These are phyloP conservation scores for Kodamaea anthophila DNA, from an alignment of 1,139 yeast genomes.

Conservation along the genomic window DNA sequence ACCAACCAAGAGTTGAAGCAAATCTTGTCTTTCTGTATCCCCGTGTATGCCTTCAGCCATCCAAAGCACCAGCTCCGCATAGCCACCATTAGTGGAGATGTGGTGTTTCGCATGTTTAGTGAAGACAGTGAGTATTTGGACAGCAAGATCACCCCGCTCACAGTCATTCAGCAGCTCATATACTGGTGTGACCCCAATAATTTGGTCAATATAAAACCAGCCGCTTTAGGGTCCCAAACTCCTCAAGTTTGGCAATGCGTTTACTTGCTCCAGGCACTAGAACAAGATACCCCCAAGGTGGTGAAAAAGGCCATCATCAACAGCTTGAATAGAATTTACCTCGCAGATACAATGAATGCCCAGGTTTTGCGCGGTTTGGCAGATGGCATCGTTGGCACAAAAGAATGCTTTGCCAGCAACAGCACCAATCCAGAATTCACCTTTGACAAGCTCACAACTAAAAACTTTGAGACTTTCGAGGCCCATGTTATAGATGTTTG, in stretches of 20 bases:
- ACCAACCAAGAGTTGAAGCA: conserved; percentile 68
- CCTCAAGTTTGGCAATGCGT: conserved; percentile 56
- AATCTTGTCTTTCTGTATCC: conserved; percentile 81
- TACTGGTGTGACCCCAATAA: conserved; percentile 85
- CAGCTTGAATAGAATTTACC: conserved; percentile 44
- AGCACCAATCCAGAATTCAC: conserved; percentile 24
- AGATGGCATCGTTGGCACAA: conserved; percentile 32
- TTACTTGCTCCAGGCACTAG: conserved; percentile 48
- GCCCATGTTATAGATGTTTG: conserved; percentile 21
- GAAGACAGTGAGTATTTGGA: conserved; percentile 32
- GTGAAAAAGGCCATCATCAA: conserved; percentile 52
- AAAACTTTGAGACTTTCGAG: conserved; percentile 43
- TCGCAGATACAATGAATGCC: conserved; percentile 26
- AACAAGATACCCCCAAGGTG: conserved; percentile 46
- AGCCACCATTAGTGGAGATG: conserved; percentile 61
- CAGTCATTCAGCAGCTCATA: conserved; percentile 67
- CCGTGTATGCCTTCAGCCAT: conserved; percentile 83
- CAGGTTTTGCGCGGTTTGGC: conserved; percentile 27
- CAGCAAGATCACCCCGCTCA: conserved; percentile 41
- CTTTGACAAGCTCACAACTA: conserved; percentile 41
- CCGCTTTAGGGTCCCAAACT: conserved; percentile 33
- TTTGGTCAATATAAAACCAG: conserved; percentile 47
- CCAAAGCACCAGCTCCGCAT: conserved; percentile 65
- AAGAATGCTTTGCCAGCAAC: conserved; percentile 19
- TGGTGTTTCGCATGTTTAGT: conserved; percentile 50